Conservation (phyloP, 441 rosid species). For the Dalechampia spathulata region DNA sequence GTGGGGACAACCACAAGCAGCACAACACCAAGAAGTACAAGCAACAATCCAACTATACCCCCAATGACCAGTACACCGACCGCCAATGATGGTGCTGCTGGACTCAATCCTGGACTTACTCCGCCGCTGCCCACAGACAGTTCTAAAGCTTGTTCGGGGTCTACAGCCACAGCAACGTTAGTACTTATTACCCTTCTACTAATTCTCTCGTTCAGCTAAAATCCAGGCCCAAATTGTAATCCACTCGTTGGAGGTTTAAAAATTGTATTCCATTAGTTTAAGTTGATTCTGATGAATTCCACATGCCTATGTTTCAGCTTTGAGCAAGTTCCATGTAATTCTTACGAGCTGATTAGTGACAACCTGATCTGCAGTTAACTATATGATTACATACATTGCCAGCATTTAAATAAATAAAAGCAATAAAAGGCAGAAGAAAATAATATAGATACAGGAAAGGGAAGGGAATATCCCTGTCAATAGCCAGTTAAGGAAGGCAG, state of each 20-base stretch:
- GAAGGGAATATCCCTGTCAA: too few species aligned
- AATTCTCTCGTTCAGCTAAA: constrained; percentile 6
- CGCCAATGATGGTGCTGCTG: constrained; percentile 27
- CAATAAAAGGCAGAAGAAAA: too few species aligned
- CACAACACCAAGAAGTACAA: constrained; percentile 25
- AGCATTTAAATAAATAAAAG: background rate
- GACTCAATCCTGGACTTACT: constrained; percentile 35
- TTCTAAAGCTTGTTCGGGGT: constrained; percentile 31
- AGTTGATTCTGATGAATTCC: background rate
- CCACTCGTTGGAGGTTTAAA: constrained; percentile 12
- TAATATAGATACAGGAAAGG: too few species aligned
- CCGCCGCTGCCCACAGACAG: constrained; percentile 30
- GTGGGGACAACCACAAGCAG: constrained; percentile 39
- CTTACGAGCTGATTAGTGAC: background rate
- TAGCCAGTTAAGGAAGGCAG: too few species aligned
- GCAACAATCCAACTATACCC: constrained; percentile 25
- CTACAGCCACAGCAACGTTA: constrained; percentile 8
- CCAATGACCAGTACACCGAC: constrained; percentile 31
- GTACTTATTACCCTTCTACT: constrained; percentile 15
- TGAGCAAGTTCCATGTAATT: too few species aligned
- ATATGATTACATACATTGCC: background rate
- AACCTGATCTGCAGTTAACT: background rate
- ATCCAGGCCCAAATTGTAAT: background rate
- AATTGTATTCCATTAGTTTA: background rate
- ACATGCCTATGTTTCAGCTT: too few species aligned